These are phyloP conservation scores for Petunia axillaris DNA, from an alignment of 257 asterid species.

Conservation along the genomic window DNA sequence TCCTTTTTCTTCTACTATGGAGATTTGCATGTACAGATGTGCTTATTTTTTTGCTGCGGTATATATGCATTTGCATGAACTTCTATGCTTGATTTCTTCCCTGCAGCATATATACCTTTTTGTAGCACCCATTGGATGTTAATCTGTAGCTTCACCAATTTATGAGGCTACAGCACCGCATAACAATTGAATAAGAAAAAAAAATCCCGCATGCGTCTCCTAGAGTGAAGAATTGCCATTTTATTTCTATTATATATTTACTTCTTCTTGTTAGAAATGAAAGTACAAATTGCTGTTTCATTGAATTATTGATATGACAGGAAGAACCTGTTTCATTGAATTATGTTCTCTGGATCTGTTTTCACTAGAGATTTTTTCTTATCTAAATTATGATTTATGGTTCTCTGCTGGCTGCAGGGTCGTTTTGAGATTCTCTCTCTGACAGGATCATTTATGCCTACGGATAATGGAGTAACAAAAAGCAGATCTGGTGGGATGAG, in stretches of 20 bases:
- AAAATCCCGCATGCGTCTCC: background rate
- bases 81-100: background rate
- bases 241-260: too few relatives aligned
- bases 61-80: background rate
- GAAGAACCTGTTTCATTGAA: too few relatives aligned
- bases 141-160: background rate
- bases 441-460: slow-evolving; percentile 78
- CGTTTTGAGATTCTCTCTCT: slow-evolving; percentile 84
- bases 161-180: background rate
- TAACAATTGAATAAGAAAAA: background rate
- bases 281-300: background rate
- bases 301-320: too few relatives aligned
- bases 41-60: slow-evolving; percentile 10
- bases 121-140: background rate
- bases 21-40: background rate
- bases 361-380: slow-evolving; percentile 9
- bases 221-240: background rate
- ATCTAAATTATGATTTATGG: slow-evolving; percentile 23
- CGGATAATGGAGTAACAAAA: slow-evolving; percentile 73
- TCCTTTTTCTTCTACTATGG: background rate
- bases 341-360: background rate
- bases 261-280: background rate
- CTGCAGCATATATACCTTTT: background rate
- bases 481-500: slow-evolving; percentile 95
- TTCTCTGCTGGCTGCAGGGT: slow-evolving; percentile 54